Evolutionary conservation across 2,329 filamentous ascomycete species (phyloP).

Genomic region (Cercospora brassicicola): DNA sequence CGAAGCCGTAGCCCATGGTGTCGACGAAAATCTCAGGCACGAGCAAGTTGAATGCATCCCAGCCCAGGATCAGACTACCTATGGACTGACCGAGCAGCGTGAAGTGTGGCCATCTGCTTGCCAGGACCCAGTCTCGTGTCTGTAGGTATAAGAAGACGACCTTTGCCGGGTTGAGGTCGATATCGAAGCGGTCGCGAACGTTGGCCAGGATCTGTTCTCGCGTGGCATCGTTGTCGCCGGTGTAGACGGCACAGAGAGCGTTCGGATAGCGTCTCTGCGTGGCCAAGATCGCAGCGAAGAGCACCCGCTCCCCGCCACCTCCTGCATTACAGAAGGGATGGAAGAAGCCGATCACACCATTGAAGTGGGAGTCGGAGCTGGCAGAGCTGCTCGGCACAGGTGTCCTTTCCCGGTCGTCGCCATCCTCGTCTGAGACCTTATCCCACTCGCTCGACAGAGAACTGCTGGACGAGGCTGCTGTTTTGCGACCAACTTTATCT

Average conservation of each 20-base stretch:
- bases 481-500: background rate
- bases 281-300: slow-evolving; percentile 92
- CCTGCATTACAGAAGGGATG: slow-evolving; percentile 98
- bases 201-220: slow-evolving; percentile 71
- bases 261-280: slow-evolving; percentile 87
- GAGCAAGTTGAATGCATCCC: slow-evolving; percentile 88
- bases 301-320: slow-evolving; percentile 89
- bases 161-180: slow-evolving; percentile 77
- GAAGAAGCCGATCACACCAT: slow-evolving; percentile 90
- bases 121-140: slow-evolving; percentile 80
- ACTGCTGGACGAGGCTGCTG: slow-evolving; percentile 30
- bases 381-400: slow-evolving; percentile 47
- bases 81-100: slow-evolving; percentile 92
- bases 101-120: slow-evolving; percentile 85
- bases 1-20: slow-evolving; percentile 97
- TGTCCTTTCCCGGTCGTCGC: slow-evolving; percentile 37
- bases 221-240: slow-evolving; percentile 84
- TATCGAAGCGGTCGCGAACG: slow-evolving; percentile 80
- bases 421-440: slow-evolving; percentile 56
- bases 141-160: slow-evolving; percentile 88
- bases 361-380: slow-evolving; percentile 63
- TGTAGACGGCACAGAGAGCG: slow-evolving; percentile 89
- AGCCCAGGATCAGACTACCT: slow-evolving; percentile 81
- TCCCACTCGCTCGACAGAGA: slow-evolving; percentile 67
- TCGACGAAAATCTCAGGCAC: slow-evolving; percentile 94